Conservation (phyloP, 192 early-diverging fungal species). For the Backusella mclennaniae region DNA sequence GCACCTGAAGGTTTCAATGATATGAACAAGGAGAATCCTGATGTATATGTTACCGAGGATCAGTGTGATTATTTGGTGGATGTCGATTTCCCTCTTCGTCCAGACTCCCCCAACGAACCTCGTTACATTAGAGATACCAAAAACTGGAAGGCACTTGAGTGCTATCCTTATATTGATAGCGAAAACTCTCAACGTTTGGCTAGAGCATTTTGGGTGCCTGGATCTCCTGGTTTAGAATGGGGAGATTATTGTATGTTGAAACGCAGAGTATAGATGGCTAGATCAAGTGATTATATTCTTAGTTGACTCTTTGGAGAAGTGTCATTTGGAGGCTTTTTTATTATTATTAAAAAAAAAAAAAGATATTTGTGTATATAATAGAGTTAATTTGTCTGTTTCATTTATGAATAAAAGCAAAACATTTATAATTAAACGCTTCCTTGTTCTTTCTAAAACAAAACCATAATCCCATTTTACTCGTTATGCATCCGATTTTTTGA, state of each 20-base stretch:
- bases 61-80: conserved; percentile 72
- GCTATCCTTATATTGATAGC: conserved; percentile 65
- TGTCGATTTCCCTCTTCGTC: conserved; percentile 35
- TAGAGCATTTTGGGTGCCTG: conserved; percentile 57
- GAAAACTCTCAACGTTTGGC: conserved; percentile 44
- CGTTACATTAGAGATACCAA: conserved; percentile 51
- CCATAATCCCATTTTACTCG: too few species aligned
- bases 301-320: not conserved
- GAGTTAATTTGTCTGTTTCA: too few species aligned
- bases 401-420: too few species aligned
- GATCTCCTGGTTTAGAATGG: conserved; percentile 49
- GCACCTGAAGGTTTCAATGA: conserved; percentile 64
- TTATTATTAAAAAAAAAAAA: too few species aligned
- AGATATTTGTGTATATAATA: too few species aligned
- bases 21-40: conserved; percentile 57
- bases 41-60: conserved; percentile 53
- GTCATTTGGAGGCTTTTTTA: too few species aligned
- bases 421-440: too few species aligned
- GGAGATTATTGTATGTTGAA: conserved; percentile 63
- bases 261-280: conserved; percentile 5
- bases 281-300: not conserved
- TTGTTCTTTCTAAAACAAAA: too few species aligned
- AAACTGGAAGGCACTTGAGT: conserved; percentile 58
- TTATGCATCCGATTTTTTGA: not conserved
- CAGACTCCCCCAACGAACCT: conserved; percentile 18